Evolutionary conservation across 805 yeast species (phyloP), one percentile per base, ranked within the genome.

Genomic region (Torulaspora maleeae): DNA sequence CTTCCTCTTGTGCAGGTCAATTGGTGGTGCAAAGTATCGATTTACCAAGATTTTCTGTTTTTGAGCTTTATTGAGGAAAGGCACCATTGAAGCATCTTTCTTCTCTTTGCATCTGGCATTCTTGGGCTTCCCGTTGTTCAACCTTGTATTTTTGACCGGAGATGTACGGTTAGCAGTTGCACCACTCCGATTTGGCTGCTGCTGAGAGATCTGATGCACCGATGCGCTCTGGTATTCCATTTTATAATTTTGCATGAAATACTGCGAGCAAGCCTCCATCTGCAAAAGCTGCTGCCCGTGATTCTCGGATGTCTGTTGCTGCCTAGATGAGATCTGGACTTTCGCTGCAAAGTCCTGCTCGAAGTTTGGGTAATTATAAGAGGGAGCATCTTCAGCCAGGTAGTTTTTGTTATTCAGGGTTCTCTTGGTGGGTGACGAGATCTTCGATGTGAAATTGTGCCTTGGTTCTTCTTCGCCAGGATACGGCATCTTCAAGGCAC

Each of bases 381-480:
- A 29, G 11, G 37, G 43, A 4, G 37, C 32, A 32, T 39, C 37
- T 4, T 39, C 40, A 20, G 48, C 43, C 10, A 44, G 28, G 30
- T 36, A 45, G 22, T 48, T 48, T 20, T 41, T 48, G 15, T 48
- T 48, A 39, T 48, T 48, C 27, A 48, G 35, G 5, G 51, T 48
- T 42, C 51, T 41, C 41, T 48, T 48, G n/a, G 46, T 44, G 13
- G 51, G 51, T 16, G 51, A 48, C 12, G 47, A 48, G 25, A 41
- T 44, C 29, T 39, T 41, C 4, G 51, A 48, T 27, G 37, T 44
- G 20, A 44, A 41, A 13, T 16, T 45, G 34, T 38, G 42, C 17
- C 37, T 40, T n/a, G 48, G 42, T 13, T 38, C 28, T 20, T 38
- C 47, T 15, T 36, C 36, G 11, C 20, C 37, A 24, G 41, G 44